Evolutionary conservation across 345 rosid species (phyloP).

Genomic region (Gossypium anomalum): DNA sequence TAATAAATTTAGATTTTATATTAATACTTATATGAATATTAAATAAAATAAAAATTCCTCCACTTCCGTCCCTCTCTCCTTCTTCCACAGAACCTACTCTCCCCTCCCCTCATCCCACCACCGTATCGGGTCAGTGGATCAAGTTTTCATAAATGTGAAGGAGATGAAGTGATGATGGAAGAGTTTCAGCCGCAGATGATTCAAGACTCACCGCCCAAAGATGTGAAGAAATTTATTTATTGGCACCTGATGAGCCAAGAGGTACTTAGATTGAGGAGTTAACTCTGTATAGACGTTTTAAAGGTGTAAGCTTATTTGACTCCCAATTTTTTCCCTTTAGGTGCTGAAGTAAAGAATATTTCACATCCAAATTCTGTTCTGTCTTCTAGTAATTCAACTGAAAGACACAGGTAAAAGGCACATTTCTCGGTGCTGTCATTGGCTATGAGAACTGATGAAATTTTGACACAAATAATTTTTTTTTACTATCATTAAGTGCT

Average conservation of each 20-base stretch:
- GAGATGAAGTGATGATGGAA: slow-evolving; percentile 25
- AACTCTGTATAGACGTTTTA: neutral
- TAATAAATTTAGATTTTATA: too few species aligned
- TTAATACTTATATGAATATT: too few species aligned
- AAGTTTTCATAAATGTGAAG: slow-evolving; percentile 28
- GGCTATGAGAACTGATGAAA: neutral
- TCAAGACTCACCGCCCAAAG: slow-evolving; percentile 6
- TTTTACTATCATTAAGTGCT: neutral
- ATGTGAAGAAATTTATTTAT: slow-evolving; percentile 59
- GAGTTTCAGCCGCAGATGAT: slow-evolving; percentile 30
- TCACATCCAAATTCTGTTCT: slow-evolving; percentile 43
- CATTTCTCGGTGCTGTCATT: neutral
- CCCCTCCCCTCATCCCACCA: too few species aligned
- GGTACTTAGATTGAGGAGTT: slow-evolving; percentile 28
- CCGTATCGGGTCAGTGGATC: slow-evolving; percentile 18
- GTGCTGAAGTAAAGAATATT: slow-evolving; percentile 66
- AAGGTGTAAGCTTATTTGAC: neutral
- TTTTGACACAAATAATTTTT: neutral
- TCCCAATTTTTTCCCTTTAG: slow-evolving; percentile 27
- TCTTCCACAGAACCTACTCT: too few species aligned
- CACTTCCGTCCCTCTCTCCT: too few species aligned
- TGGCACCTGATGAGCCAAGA: slow-evolving; percentile 92
- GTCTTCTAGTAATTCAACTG: slow-evolving; percentile 51
- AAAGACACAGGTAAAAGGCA: slow-evolving; percentile 57
- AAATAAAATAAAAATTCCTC: too few species aligned